A percentile compares a stretch with the other conserved stretches of the same genome.
phyloP scores from a whole-genome alignment of 2,329 filamentous ascomycete genomes.

The Pyricularia sp. region DNA sequence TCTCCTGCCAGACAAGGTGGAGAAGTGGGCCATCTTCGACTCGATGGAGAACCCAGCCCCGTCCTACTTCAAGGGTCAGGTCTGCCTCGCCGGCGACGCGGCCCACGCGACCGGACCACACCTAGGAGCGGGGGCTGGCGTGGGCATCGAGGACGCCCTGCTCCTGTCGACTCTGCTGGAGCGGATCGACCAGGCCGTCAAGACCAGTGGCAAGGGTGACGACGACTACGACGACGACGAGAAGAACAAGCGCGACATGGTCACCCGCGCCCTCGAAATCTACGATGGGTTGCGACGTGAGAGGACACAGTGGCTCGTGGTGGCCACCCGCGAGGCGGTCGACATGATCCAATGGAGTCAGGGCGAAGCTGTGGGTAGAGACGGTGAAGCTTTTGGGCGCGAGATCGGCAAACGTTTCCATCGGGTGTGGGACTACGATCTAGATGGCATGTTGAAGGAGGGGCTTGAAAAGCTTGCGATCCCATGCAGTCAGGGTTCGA shows the following conservation, averaged over 20 bases:
- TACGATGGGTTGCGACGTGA: conserved; percentile 28
- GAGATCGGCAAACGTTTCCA: conserved; percentile 26
- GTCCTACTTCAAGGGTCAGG: conserved; percentile 26
- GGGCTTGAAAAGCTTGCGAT: conserved; percentile 6
- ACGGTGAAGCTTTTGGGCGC: conserved; percentile 20
- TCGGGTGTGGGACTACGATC: conserved; percentile 27
- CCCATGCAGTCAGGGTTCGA: neutral
- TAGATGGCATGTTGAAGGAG: conserved; percentile 21
- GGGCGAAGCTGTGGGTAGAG: conserved; percentile 14
- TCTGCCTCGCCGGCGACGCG: conserved; percentile 45
- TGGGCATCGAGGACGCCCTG: conserved; percentile 45
- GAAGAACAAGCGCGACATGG: neutral
- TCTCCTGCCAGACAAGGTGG: conserved; percentile 36
- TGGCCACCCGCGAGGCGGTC: conserved; percentile 25
- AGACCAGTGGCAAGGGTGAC: neutral
- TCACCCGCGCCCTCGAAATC: conserved; percentile 22
- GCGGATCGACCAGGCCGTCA: neutral
- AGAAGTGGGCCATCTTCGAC: conserved; percentile 50
- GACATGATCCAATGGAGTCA: conserved; percentile 29
- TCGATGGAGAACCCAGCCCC: conserved; percentile 32
- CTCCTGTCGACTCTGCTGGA: conserved; percentile 28
- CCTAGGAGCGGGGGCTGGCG: conserved; percentile 45
- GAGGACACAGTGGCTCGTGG: conserved; percentile 33
- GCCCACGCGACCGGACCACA: conserved; percentile 47
- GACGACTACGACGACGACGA: no score